phyloP scores from a whole-genome alignment of 139 green algal genomes.

The Chlamydomonas asymmetrica region DNA sequence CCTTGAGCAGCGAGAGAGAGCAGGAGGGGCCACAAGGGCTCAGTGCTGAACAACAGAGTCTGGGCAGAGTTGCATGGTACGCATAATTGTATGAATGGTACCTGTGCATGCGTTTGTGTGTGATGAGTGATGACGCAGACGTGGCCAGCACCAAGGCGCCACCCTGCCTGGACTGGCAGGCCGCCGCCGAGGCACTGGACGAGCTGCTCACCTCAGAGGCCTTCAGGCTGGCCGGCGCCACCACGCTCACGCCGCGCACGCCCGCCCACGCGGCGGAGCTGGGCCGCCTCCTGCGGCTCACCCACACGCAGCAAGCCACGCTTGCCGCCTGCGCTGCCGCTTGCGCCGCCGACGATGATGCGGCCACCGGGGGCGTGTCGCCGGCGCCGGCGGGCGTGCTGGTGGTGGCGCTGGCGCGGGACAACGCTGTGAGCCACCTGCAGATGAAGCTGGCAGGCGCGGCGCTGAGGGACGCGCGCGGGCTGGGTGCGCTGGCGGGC shows the following conservation, averaged over 20 bases:
- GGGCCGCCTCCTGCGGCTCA: conserved; percentile 7
- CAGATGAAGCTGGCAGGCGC: conserved; percentile 23
- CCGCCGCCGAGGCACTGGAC: conserved; percentile 17
- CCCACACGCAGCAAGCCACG: conserved; percentile 1
- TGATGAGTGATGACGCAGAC: too few relatives aligned
- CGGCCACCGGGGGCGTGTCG: neutral
- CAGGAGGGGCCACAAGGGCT: too few relatives aligned
- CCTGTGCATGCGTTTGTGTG: too few relatives aligned
- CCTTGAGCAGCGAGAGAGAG: too few relatives aligned
- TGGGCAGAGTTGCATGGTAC: too few relatives aligned
- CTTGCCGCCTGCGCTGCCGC: neutral
- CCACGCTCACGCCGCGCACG: neutral
- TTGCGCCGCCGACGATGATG: neutral
- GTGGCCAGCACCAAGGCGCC: too few relatives aligned
- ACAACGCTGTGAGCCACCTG: conserved; percentile 22
- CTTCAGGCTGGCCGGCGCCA: conserved; percentile 16
- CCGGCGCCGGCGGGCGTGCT: neutral
- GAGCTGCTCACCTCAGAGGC: conserved; percentile 15
- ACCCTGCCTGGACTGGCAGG: conserved; percentile 14
- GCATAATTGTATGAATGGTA: too few relatives aligned
- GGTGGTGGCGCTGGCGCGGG: conserved; percentile 4
- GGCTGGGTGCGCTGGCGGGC: neutral
- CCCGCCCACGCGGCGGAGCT: conserved; percentile 7
- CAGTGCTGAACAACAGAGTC: too few relatives aligned
- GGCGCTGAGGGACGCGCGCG: neutral